A percentile compares a stretch with the other conserved stretches of the same genome.
Conservation (phyloP, 2,329 filamentous ascomycete genomes). For the Ophiostoma sp. region DNA sequence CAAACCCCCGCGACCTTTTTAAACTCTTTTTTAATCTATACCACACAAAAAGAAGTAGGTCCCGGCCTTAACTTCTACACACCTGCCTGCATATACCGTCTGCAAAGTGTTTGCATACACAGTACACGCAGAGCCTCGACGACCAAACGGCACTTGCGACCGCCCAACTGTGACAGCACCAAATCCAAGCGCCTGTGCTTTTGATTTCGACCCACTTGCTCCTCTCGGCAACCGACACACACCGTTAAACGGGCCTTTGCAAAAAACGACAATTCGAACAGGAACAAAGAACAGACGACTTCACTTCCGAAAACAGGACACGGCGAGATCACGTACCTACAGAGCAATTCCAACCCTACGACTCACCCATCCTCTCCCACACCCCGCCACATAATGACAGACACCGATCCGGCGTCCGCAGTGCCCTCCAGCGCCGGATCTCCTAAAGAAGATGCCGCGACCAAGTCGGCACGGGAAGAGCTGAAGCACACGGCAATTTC, state of each 20-base stretch:
- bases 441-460: slow-evolving; percentile 60
- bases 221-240: slow-evolving; percentile 3
- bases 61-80: not conserved
- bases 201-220: slow-evolving; percentile 7
- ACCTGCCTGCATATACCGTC: not conserved
- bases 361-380: not conserved
- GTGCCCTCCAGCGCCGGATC: slow-evolving; percentile 36
- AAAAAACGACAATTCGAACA: not conserved
- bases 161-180: not conserved
- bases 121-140: slow-evolving; percentile 1
- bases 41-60: not conserved
- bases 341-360: not conserved
- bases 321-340: not conserved
- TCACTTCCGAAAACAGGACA: not conserved
- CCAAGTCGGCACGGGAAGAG: slow-evolving; percentile 63
- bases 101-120: not conserved
- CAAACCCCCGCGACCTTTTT: not conserved
- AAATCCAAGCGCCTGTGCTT: not conserved
- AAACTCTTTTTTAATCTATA: not conserved
- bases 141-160: not conserved
- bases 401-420: slow-evolving; percentile 23
- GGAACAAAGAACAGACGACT: not conserved
- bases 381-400: slow-evolving; percentile 19
- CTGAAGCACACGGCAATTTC: slow-evolving; percentile 65
- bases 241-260: not conserved